A percentile compares a stretch with the other conserved stretches of the same genome.
Evolutionary conservation across 2,329 filamentous ascomycete genomes (phyloP).

Genomic region (Beauveria scarabaeidicola): DNA sequence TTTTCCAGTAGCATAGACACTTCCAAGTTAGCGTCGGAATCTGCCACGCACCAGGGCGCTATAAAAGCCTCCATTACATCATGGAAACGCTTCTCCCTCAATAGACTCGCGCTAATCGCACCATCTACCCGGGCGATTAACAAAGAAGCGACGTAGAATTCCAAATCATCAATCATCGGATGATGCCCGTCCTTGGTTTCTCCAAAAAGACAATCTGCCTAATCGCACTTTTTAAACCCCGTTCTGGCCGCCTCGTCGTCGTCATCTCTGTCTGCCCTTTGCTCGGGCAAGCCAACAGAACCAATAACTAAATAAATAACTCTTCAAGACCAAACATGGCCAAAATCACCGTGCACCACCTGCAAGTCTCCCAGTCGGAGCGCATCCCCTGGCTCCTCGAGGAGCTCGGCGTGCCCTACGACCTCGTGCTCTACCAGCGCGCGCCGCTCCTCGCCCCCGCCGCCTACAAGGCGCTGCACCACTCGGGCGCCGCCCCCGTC

Average conservation of each 20-base stretch:
- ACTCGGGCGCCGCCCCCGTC: slow-evolving; percentile 48
- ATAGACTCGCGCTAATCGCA: not conserved
- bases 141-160: not conserved
- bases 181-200: not conserved
- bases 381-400: slow-evolving; percentile 57
- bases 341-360: slow-evolving; percentile 40
- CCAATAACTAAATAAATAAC: not conserved
- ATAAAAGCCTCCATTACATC: slow-evolving; percentile 2
- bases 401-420: slow-evolving; percentile 43
- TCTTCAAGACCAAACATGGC: not conserved
- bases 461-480: slow-evolving; percentile 36
- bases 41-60: no score
- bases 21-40: no score
- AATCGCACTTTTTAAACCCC: not conserved
- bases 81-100: not conserved
- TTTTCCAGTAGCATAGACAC: no score
- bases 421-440: slow-evolving; percentile 19
- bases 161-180: not conserved
- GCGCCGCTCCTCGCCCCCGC: slow-evolving; percentile 25
- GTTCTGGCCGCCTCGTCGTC: not conserved
- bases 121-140: not conserved
- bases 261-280: not conserved
- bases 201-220: not conserved
- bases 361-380: slow-evolving; percentile 53
- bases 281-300: not conserved